Evolutionary conservation across 1,284 basidiomycete genomes (phyloP).

Genomic region (Phenoliferia sp.): DNA sequence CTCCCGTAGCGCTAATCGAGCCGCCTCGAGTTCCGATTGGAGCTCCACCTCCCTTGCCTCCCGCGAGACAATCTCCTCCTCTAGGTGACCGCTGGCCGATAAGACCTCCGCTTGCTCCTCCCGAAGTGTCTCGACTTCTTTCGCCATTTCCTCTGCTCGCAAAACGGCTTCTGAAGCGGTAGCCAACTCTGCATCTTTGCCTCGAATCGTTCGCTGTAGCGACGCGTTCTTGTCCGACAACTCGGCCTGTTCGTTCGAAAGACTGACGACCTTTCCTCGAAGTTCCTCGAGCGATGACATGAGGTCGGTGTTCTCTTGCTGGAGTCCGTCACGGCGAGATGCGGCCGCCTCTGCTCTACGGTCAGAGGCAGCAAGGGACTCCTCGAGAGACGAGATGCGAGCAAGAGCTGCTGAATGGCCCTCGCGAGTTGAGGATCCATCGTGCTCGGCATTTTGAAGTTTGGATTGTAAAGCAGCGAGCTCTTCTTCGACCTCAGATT

Average conservation of each 20-base stretch:
- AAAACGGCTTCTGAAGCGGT: background rate
- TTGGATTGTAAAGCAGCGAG: no score
- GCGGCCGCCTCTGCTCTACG: slow-evolving; percentile 7
- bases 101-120: background rate
- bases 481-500: background rate
- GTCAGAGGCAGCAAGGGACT: background rate
- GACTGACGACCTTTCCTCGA: slow-evolving; percentile 14
- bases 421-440: no score
- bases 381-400: background rate
- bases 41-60: background rate
- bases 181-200: slow-evolving; percentile 10
- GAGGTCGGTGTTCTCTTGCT: slow-evolving; percentile 22
- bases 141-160: slow-evolving; percentile 2
- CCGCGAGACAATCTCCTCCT: background rate
- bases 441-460: no score
- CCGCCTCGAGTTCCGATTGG: background rate
- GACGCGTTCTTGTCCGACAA: slow-evolving; percentile 8
- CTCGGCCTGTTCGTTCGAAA: slow-evolving; percentile 14
- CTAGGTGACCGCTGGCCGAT: background rate
- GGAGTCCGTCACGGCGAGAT: slow-evolving; percentile 12
- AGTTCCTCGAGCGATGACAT: slow-evolving; percentile 24
- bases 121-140: slow-evolving; percentile 9
- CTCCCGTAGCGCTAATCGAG: background rate
- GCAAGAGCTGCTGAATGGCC: background rate
- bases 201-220: slow-evolving; percentile 9